phyloP scores from a whole-genome alignment of 1,284 basidiomycete species.

The Golubevia sp. region DNA sequence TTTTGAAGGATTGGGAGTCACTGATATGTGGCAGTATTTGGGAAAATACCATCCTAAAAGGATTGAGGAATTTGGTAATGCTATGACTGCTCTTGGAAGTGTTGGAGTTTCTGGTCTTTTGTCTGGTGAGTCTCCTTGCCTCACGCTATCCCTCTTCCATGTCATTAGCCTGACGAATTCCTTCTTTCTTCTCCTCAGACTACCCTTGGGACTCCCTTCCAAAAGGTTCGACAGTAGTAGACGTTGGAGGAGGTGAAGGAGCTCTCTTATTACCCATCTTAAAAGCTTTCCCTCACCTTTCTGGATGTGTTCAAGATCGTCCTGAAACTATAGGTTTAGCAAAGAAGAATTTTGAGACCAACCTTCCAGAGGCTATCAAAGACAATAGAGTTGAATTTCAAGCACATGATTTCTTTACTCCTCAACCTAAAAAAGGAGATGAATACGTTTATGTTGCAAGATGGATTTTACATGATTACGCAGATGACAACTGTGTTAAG shows the following conservation, averaged over 20 bases:
- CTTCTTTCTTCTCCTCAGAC: constrained; percentile 2
- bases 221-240: constrained; percentile 9
- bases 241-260: constrained; percentile 19
- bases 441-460: constrained; percentile 19
- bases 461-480: constrained; percentile 19
- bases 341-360: constrained; percentile 13
- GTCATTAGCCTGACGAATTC: too few relatives aligned
- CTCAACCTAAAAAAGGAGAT: neutral
- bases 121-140: too few relatives aligned
- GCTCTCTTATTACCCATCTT: constrained; percentile 5
- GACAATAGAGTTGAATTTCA: constrained; percentile 14
- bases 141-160: too few relatives aligned
- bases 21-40: too few relatives aligned
- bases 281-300: constrained; percentile 6
- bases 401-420: constrained; percentile 15
- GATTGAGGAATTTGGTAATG: too few relatives aligned
- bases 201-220: constrained; percentile 14
- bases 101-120: too few relatives aligned
- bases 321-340: constrained; percentile 10
- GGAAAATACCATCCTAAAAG: too few relatives aligned
- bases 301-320: constrained; percentile 16
- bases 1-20: too few relatives aligned
- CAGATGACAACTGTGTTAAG: constrained; percentile 6
- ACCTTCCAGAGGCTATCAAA: constrained; percentile 16
- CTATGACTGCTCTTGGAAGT: too few relatives aligned